phyloP scores from a whole-genome alignment of 345 rosid species.

The Gossypium longicalyx region DNA sequence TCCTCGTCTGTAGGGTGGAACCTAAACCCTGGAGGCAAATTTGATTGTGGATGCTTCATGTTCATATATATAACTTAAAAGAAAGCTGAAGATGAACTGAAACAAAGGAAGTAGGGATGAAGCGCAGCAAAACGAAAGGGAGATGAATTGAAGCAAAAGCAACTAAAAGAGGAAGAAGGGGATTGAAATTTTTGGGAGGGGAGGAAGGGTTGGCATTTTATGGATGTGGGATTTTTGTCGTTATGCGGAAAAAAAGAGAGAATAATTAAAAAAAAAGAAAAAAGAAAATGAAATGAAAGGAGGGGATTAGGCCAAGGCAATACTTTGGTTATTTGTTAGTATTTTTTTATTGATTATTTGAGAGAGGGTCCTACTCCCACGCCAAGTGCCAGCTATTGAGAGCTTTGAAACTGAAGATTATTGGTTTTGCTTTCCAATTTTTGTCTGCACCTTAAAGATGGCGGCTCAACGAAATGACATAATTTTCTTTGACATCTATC shows the following conservation, averaged over 20 bases:
- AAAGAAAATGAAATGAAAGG: neutral
- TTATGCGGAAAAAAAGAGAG: slow-evolving; percentile 15
- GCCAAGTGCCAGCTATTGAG: slow-evolving; percentile 30
- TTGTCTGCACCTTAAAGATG: slow-evolving; percentile 24
- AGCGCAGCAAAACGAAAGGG: neutral
- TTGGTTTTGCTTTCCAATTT: neutral
- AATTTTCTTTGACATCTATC: slow-evolving; percentile 8
- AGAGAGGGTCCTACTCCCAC: slow-evolving; percentile 14
- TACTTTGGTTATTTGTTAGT: neutral
- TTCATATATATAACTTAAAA: neutral
- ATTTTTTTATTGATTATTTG: neutral
- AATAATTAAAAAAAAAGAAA: neutral
- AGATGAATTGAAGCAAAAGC: neutral
- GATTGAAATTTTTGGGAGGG: slow-evolving; percentile 66
- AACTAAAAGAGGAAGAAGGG: slow-evolving; percentile 21
- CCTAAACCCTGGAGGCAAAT: slow-evolving; percentile 91
- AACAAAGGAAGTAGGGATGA: neutral
- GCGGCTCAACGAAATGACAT: slow-evolving; percentile 44
- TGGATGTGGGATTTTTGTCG: slow-evolving; percentile 62
- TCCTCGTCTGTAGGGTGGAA: slow-evolving; percentile 98
- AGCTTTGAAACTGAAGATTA: neutral
- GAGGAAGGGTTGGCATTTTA: slow-evolving; percentile 50
- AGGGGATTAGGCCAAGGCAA: slow-evolving; percentile 32
- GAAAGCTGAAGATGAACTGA: neutral
- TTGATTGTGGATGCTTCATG: slow-evolving; percentile 64